These are phyloP conservation scores for Boletus fagicola DNA, from an alignment of 768 basidiomycete genomes.

Conservation along the genomic window DNA sequence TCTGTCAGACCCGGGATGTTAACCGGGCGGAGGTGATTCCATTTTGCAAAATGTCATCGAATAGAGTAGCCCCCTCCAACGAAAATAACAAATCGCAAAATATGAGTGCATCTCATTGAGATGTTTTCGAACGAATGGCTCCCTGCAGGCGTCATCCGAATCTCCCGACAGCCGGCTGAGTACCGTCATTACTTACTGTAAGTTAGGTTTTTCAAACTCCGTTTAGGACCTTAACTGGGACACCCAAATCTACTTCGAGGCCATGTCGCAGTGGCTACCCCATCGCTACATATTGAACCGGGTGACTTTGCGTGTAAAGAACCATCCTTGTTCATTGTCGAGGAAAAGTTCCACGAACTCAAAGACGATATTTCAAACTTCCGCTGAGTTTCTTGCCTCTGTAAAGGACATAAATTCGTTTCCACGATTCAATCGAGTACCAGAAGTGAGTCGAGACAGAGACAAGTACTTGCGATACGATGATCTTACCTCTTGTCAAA, in stretches of 20 bases:
- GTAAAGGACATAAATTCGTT: conserved; percentile 20
- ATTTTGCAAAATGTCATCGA: neutral
- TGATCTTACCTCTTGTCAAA: neutral
- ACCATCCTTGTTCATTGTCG: neutral
- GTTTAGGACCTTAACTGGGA: no score
- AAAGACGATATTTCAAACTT: conserved; percentile 20
- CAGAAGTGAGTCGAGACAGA: conserved; percentile 26
- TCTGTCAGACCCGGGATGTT: neutral
- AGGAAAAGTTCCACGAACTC: conserved; percentile 17
- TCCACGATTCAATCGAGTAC: conserved; percentile 18
- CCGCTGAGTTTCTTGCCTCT: conserved; percentile 31
- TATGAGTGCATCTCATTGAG: neutral
- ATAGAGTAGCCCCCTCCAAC: neutral
- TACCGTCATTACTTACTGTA: no score
- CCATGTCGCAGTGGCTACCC: conserved; percentile 19
- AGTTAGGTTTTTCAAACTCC: no score
- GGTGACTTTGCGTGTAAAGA: neutral
- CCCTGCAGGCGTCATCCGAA: neutral
- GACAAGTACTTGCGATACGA: neutral
- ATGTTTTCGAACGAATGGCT: neutral
- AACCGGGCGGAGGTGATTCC: neutral
- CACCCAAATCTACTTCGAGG: neutral
- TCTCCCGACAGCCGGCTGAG: no score
- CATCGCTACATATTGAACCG: neutral
- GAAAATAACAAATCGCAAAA: neutral